Base-by-base conservation (phyloP, 768 basidiomycete species). In the Leccinum ochraceum region DNA sequence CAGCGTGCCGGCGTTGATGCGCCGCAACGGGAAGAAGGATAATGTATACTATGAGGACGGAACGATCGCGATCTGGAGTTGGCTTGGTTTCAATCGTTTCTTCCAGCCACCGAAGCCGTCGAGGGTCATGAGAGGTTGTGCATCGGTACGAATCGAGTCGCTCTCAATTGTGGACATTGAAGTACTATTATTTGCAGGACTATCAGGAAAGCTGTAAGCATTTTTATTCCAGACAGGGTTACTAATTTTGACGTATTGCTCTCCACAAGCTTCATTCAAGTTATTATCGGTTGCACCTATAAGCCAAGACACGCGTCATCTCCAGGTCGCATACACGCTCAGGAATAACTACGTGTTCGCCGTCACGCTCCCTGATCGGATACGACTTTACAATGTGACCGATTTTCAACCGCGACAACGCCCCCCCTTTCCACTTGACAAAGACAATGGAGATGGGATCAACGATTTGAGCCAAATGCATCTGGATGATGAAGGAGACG, bases 171-270 rank as follows among this genome's bases (percentile, higher is more conserved):
- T 44, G 20, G 16, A 53, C 44, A 28, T 59, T 67, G 28, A 51
- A 65, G 56, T 3, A 3, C 42, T 39, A n/a, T 11, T 20, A 16
- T 37, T 36, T 13, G 42, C 50, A 92, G 89, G 90, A 92, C 70
- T 91, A 86, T 67, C 86, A 85, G 66, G 87, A 91, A 66, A 90
- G 88, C 71, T 80, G 90, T 90, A 69, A 69, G 86, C 68, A 1
- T 42, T 51, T 42, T 51, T 30, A 39, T 57, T 53, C 28, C 49
- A n/a, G 4, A n/a, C 53, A 11, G 37, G 32, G 32, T 4, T 28
- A 37, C 46, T 24, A 11, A 52, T 22, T 24, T 13, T 71, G 30
- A 67, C 39, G 28, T 20, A 1, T 10, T 61, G 24, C 53, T 36
- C 42, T 54, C 53, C 36, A 52, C 52, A 57, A 90, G 89, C 83